Evolutionary conservation across 768 basidiomycete species (phyloP).

Genomic region (Nidularia sp.): DNA sequence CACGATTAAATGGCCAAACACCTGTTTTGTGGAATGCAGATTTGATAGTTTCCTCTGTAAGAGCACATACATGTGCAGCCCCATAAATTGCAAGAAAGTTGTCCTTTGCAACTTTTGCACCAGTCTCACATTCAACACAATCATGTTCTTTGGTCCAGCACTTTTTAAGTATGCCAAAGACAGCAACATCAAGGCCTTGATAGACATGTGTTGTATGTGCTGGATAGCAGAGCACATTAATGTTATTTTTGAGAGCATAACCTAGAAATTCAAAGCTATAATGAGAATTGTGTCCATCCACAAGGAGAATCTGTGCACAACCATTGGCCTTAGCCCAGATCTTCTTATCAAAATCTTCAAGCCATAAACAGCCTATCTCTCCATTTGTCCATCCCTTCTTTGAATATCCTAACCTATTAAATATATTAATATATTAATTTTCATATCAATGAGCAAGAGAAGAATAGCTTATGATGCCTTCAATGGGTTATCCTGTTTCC

Average conservation of each 20-base stretch:
- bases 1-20: background rate
- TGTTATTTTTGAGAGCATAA: constrained; percentile 19
- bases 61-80: background rate
- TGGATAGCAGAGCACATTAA: constrained; percentile 24
- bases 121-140: background rate
- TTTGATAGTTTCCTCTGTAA: background rate
- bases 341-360: constrained; percentile 25
- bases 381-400: constrained; percentile 30
- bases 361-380: constrained; percentile 29
- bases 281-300: constrained; percentile 30
- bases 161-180: background rate
- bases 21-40: background rate
- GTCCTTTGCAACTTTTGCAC: background rate
- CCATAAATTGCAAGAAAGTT: background rate
- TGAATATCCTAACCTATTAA: constrained; percentile 14
- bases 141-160: background rate
- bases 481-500: constrained; percentile 20
- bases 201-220: constrained; percentile 15
- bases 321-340: constrained; percentile 6
- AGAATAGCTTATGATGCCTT: constrained; percentile 17
- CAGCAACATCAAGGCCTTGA: background rate
- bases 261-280: constrained; percentile 21
- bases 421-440: background rate
- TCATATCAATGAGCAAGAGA: constrained; percentile 2
- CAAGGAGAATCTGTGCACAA: constrained; percentile 17